Base-by-base conservation (phyloP, 2,329 filamentous ascomycete genomes). In the Hymenoscyphus salicellus region DNA sequence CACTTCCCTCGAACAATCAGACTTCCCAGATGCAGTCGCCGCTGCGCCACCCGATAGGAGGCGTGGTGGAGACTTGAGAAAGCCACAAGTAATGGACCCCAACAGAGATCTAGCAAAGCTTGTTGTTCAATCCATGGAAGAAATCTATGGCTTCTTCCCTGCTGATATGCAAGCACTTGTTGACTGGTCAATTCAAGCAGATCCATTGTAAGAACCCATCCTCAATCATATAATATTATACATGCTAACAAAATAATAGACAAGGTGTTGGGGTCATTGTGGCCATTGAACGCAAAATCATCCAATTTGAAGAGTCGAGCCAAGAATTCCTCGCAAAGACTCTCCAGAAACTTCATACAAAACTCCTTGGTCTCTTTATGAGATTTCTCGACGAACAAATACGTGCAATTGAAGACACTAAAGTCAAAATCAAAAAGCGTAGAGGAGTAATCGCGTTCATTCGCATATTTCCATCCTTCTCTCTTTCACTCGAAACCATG, bases 341-440 rank as follows among this genome's bases (percentile, higher is more conserved):
- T 1, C 80, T 98, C 2, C 90, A 95, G 72, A 93, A 92, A 73
- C 81, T 96, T 10, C 91, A 95, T 70, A 84, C 87, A 63, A 86
- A 85, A 52, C 81, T 98, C 20, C 86, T 90, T 70, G 84, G 85
- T 2, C 85, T 91, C 2, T 97, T 97, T 79, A 88, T 84, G 66
- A 92, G 91, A 68, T 97, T 98, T 72, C 87, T 98, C 8, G 94
- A 98, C 70, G 92, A 97, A 69, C 95, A 99, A 76, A 90, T 98
- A 65, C 91, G 92, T 30, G 93, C 93, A 5, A 97, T 98, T 68
- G 95, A 98, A 78, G 95, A 98, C 67, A 98, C 93, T 46, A 98
- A 98, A 78, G 94, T 99, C 77, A 97, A 97, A 81, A 93, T 97
- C 78, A 97, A 97, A 82, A 98, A 98, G 82, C 90, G 95, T 70